These are phyloP conservation scores for Xanthoparmelia taractica DNA, from an alignment of 495 filamentous ascomycete species.

Conservation along the genomic window DNA sequence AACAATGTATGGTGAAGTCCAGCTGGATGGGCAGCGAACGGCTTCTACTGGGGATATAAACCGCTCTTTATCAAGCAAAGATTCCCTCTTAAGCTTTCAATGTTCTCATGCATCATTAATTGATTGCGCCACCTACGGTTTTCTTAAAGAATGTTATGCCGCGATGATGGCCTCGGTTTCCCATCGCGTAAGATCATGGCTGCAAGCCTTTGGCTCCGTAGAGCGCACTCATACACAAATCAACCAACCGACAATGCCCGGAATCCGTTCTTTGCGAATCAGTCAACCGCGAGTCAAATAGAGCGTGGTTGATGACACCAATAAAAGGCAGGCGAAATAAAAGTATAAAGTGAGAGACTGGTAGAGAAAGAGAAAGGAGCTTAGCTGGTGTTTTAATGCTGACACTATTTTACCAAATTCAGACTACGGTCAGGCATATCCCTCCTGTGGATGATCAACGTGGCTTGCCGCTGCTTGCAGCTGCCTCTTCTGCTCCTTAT, in stretches of 20 bases:
- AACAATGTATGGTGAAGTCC: not conserved
- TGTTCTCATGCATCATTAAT: too few relatives aligned
- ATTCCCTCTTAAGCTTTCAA: too few relatives aligned
- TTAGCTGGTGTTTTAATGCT: not conserved
- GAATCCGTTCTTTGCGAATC: not conserved
- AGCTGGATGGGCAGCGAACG: not conserved
- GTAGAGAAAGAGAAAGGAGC: not conserved
- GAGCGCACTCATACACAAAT: too few relatives aligned
- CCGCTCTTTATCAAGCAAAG: not conserved
- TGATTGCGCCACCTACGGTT: not conserved
- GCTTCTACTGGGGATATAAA: not conserved
- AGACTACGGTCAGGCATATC: too few relatives aligned
- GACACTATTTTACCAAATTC: too few relatives aligned
- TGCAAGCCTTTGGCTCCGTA: not conserved
- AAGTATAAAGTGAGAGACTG: not conserved
- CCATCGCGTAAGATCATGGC: not conserved
- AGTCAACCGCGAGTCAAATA: not conserved
- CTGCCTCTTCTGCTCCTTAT: too few relatives aligned
- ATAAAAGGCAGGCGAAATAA: not conserved
- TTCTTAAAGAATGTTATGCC: not conserved
- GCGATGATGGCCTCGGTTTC: not conserved
- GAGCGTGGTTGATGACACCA: not conserved
- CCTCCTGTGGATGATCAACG: not conserved
- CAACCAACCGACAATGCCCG: not conserved
- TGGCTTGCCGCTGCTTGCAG: not conserved